Percentiles rank a stretch among this genome's conserved stretches.
phyloP scores from a whole-genome alignment of 805 yeast genomes.

The Lipomyces chichibuensis region DNA sequence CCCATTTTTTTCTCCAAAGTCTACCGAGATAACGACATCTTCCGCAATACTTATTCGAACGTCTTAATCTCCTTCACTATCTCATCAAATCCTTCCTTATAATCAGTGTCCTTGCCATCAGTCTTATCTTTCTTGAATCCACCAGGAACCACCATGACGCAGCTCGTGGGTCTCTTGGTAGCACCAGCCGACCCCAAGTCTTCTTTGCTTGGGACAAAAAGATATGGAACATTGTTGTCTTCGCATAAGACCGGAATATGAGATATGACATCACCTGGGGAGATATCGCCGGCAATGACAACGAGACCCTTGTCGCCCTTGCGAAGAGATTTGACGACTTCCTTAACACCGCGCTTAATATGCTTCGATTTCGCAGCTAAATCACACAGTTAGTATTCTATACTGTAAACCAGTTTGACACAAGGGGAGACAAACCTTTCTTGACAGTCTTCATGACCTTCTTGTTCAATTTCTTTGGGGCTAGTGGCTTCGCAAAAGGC shows the following conservation, averaged over 20 bases:
- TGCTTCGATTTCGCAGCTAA: conserved; percentile 94
- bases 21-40: neutral
- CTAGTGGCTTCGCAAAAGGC: conserved; percentile 92
- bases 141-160: conserved; percentile 96
- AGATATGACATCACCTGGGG: conserved; percentile 95
- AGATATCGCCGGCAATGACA: conserved; percentile 95
- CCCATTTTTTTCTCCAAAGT: neutral
- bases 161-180: conserved; percentile 97
- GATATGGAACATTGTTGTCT: conserved; percentile 86
- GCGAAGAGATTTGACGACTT: conserved; percentile 95
- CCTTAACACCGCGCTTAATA: conserved; percentile 98
- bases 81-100: conserved; percentile 90
- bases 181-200: conserved; percentile 99
- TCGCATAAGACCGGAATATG: conserved; percentile 98
- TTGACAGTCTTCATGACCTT: conserved; percentile 93
- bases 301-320: conserved; percentile 98
- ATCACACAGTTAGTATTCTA: conserved; percentile 1
- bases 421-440: conserved; percentile 49
- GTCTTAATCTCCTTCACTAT: conserved; percentile 80
- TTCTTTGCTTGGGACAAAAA: conserved; percentile 95
- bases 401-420: neutral
- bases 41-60: conserved; percentile 11
- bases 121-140: conserved; percentile 70
- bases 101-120: conserved; percentile 71
- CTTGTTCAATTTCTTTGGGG: conserved; percentile 93